Conservation (phyloP, 495 filamentous ascomycete genomes). For the Penicillium dipodomyicola region DNA sequence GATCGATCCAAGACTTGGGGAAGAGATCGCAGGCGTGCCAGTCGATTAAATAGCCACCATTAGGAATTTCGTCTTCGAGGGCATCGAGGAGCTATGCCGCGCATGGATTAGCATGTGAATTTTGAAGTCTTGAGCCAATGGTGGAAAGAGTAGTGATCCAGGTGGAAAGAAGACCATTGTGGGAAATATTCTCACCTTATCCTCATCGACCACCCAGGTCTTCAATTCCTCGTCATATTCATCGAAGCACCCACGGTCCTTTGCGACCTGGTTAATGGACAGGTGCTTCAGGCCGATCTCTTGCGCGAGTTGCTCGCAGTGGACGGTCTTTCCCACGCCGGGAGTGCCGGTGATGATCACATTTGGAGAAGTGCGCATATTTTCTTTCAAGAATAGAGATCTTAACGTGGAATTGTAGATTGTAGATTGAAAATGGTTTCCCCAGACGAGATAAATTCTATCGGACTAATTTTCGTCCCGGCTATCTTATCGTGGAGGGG, state of each 20-base stretch:
- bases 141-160: background rate
- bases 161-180: background rate
- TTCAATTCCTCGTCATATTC: conserved; percentile 79
- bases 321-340: conserved; percentile 90
- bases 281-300: conserved; percentile 75
- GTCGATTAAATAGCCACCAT: conserved; percentile 89
- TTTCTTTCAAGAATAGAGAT: conserved; percentile 22
- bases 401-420: background rate
- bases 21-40: conserved; percentile 99
- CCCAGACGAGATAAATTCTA: conserved; percentile 18
- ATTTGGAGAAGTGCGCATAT: conserved; percentile 67
- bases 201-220: conserved; percentile 94
- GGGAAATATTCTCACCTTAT: conserved; percentile 64
- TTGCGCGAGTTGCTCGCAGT: conserved; percentile 74
- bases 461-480: conserved; percentile 21
- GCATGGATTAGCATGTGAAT: conserved; percentile 15
- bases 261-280: conserved; percentile 86
- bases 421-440: conserved; percentile 12
- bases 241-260: conserved; percentile 77
- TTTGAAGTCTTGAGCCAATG: background rate
- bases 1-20: conserved; percentile 88
- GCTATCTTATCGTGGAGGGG: conserved; percentile 28
- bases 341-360: conserved; percentile 95
- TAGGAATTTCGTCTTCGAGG: conserved; percentile 75
- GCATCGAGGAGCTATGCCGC: conserved; percentile 71